These are phyloP conservation scores for Galerina marginata DNA, from an alignment of 768 basidiomycete species.

Conservation along the genomic window DNA sequence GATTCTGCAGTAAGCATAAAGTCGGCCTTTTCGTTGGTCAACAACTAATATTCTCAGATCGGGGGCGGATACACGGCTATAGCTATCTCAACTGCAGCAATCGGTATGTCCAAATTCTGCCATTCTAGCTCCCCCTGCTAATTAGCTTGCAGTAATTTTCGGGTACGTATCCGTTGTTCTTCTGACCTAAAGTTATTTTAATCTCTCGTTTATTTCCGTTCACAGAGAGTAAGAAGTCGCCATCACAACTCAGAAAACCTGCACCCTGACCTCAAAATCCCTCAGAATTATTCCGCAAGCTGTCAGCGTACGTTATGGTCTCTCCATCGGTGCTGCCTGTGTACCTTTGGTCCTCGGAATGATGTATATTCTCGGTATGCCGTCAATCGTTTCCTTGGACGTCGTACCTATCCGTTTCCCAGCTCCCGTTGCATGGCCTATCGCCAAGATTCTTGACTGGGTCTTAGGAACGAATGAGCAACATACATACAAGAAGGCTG, in stretches of 20 bases:
- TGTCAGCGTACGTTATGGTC: constrained; percentile 77
- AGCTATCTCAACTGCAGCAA: constrained; percentile 74
- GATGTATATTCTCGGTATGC: constrained; percentile 66
- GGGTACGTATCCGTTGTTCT: constrained; percentile 55
- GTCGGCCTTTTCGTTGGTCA: neutral
- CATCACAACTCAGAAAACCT: neutral
- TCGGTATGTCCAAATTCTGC: constrained; percentile 46
- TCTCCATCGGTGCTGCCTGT: constrained; percentile 78
- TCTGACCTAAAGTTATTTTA: neutral
- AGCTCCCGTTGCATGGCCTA: constrained; percentile 85
- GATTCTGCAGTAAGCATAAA: constrained; percentile 64
- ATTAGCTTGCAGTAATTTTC: constrained; percentile 65
- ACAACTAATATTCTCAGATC: constrained; percentile 28
- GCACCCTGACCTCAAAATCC: neutral
- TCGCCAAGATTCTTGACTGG: constrained; percentile 82
- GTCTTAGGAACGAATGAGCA: constrained; percentile 77
- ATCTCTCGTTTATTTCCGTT: neutral
- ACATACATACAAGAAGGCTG: constrained; percentile 83
- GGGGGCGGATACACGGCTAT: constrained; percentile 77
- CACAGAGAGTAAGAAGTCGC: constrained; percentile 67
- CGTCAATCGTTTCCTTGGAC: constrained; percentile 36
- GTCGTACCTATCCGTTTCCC: neutral
- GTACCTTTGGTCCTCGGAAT: constrained; percentile 74
- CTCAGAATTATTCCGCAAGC: constrained; percentile 70
- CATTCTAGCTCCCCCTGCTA: neutral